These are phyloP conservation scores for Isoetes engelmannii DNA, from an alignment of 83 land plant species.

Conservation along the genomic window DNA sequence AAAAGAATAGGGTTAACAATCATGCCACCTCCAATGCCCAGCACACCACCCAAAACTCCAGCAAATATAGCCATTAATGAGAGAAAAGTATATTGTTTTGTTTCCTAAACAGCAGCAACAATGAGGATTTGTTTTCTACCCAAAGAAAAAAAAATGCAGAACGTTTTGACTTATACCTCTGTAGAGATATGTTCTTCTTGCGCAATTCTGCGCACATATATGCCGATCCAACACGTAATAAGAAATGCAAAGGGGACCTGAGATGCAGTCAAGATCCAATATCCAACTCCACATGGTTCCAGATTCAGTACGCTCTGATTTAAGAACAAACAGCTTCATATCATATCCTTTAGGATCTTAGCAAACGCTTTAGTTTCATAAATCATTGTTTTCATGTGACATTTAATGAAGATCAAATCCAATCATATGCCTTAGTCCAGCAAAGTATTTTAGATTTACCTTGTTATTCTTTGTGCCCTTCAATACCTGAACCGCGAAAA, in stretches of 20 bases:
- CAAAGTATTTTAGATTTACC: not conserved
- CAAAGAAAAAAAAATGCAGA: no score
- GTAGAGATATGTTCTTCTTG: no score
- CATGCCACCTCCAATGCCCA: conserved; percentile 87
- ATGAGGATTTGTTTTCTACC: no score
- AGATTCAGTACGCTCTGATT: not conserved
- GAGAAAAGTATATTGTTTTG: conserved; percentile 14
- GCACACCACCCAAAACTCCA: conserved; percentile 66
- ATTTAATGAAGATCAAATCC: not conserved
- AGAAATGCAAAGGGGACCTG: conserved; percentile 62
- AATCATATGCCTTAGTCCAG: not conserved
- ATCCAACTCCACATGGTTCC: conserved; percentile 51
- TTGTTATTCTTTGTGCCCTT: not conserved
- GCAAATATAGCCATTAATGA: conserved; percentile 56
- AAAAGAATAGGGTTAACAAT: conserved; percentile 74
- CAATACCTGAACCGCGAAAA: conserved; percentile 4
- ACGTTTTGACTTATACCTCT: no score
- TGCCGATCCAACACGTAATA: conserved; percentile 38
- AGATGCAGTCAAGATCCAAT: conserved; percentile 51
- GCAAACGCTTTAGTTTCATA: not conserved
- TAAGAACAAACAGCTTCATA: no score
- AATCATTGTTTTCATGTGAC: not conserved
- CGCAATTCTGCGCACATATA: not conserved
- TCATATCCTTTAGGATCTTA: not conserved
- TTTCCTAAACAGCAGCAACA: no score